phyloP scores from a whole-genome alignment of 1,284 basidiomycete species.

The Heterobasidion occidentale region DNA sequence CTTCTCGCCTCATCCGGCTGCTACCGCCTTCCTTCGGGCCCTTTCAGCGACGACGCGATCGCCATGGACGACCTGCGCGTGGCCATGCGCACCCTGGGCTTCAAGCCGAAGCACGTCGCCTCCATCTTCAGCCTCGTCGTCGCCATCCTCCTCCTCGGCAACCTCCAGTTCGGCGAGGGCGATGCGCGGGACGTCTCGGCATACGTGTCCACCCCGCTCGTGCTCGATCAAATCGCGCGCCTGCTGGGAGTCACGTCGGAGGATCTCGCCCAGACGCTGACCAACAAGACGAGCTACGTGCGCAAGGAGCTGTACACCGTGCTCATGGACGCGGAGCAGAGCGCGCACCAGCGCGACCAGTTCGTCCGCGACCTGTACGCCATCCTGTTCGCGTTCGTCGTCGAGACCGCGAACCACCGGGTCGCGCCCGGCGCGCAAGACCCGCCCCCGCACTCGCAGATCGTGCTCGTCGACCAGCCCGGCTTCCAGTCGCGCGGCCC shows the following conservation, averaged over 20 bases:
- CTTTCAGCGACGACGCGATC: slow-evolving; percentile 79
- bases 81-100: slow-evolving; percentile 78
- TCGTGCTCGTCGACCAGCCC: slow-evolving; percentile 74
- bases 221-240: slow-evolving; percentile 53
- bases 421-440: slow-evolving; percentile 54
- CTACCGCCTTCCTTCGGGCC: slow-evolving; percentile 78
- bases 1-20: slow-evolving; percentile 80
- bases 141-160: slow-evolving; percentile 78
- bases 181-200: slow-evolving; percentile 67
- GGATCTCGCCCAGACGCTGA: slow-evolving; percentile 71
- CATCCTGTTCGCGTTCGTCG: slow-evolving; percentile 86
- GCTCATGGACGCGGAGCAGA: slow-evolving; percentile 69
- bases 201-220: slow-evolving; percentile 52
- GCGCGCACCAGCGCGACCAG: slow-evolving; percentile 68
- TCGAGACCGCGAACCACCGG: slow-evolving; percentile 86
- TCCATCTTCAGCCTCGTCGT: slow-evolving; percentile 80
- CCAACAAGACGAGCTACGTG: slow-evolving; percentile 82
- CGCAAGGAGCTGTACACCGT: slow-evolving; percentile 82
- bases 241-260: slow-evolving; percentile 72
- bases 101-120: slow-evolving; percentile 81
- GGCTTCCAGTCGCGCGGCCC: slow-evolving; percentile 77
- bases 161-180: slow-evolving; percentile 74
- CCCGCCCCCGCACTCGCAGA: slow-evolving; percentile 51
- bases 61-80: slow-evolving; percentile 79
- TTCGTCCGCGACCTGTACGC: slow-evolving; percentile 84